Base-by-base conservation (phyloP, 1,284 basidiomycete species). In the Melampsora abietis-canadensis region DNA sequence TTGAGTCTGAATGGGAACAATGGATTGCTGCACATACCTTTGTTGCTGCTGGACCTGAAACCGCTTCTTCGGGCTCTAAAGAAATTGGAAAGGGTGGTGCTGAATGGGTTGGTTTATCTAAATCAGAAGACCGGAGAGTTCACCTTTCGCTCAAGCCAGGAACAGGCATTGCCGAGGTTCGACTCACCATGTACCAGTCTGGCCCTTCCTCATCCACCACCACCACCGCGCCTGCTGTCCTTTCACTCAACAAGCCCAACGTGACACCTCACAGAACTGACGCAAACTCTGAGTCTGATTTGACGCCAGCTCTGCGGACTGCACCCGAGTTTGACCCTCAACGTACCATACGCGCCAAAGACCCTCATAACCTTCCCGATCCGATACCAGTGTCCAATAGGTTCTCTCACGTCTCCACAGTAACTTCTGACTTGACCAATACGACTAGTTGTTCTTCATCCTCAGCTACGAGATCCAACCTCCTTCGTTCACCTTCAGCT, bases 1-100 rank as follows among this genome's bases (percentile, higher is more conserved):
- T 75, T 57, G 73, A 75, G 54, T 75, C 73, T 24, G 73, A 75
- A 68, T 75, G 73, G 73, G 73, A 75, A 34, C 66, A 67, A 64
- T 75, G 73, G 73, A 75, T 75, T 24, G 66, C 66, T 30, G 65
- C 73, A 40, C 73, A 75, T 44, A 75, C 73, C 30, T 75, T 75
- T 57, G 73, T 75, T 44, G 66, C 59, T 34, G 72, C 72, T 62
- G 24, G 47, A 59, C 34, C 31, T 17, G 72, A 74, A 4, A 21
- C 72, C 2, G 19, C 14, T 27, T 27, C 46, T 17, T 47, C 64
- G 34, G 54, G n/a, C 60, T 66, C 64, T 17, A 60, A 63, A 44
- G 59, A 67, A 46, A 3, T 15, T 37, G 46, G 51, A 4, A 75
- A 75, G 59, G 73, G 66, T 19, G 48, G 48, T 10, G 40, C 64